Base-by-base conservation (phyloP, 257 asterid species). In the Solanum stenotomum region DNA sequence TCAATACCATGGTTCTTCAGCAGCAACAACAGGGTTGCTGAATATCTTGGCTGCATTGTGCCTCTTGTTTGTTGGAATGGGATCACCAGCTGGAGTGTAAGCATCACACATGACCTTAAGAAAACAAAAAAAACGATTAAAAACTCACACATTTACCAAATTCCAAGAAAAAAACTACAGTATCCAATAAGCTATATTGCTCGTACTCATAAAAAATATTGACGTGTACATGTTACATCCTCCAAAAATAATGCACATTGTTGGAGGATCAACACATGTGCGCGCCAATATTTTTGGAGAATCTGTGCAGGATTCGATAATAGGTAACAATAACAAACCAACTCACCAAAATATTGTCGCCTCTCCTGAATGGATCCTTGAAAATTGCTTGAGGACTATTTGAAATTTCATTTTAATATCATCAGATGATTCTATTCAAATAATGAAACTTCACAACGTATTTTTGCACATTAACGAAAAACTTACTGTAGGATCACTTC, bases 311-410 rank as follows among this genome's bases (percentile, higher is more conserved):
- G 12, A 70, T 70, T 40, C 4, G 40, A 31, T 15, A 71, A 71
- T 8, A 14, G 63, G n/a, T 78, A 42, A 78, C 65, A 78, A 78
- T 1, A 38, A 77, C 23, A 44, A 18, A 79, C 10, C 67, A 10
- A 86, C 98, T 94, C 71, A 97, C 99, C 98, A 97, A 93, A 85
- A 97, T 96, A 93, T 97, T 94, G 83, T 96, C 95, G 88, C 99
- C 99, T 52, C 99, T 98, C 8, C 98, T 98, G 89, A 97, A 97
- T 16, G 99, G 99, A 89, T 97, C 99, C 97, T 92, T 95, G 94
- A 97, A 97, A 76, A 96, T 97, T 63, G 99, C 99, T 90, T 96
- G 99, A 37, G 99, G 99, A 89, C 99, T 97, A 94, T 85, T 70
- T 15, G 84, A 22, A 31, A 86, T 86, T 46, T 86, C 70, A 27